Percentiles rank a stretch among this genome's conserved stretches.
These are phyloP conservation scores for Vitis hybrid DNA, from an alignment of 177 flowering plant species.

Conservation along the genomic window DNA sequence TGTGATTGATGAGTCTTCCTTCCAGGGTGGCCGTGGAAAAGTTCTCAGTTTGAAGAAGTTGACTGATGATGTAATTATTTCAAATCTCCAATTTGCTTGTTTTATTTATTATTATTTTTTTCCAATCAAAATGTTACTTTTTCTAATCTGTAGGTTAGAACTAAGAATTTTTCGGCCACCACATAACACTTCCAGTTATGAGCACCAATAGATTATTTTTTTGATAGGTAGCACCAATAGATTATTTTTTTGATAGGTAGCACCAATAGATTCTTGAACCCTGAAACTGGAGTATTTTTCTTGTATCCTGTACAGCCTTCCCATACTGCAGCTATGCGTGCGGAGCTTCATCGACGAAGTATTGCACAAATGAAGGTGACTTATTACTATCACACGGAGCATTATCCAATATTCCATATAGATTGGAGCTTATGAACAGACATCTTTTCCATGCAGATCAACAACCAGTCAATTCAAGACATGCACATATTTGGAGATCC, in stretches of 20 bases:
- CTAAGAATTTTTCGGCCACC: no score
- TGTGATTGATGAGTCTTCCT: constrained; percentile 55
- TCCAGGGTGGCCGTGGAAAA: constrained; percentile 47
- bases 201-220: not conserved
- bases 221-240: not conserved
- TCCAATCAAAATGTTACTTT: not conserved
- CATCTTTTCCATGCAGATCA: constrained; percentile 58
- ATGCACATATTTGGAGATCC: constrained; percentile 90
- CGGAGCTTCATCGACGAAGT: constrained; percentile 93
- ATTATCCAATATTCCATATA: not conserved
- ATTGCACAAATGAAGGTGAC: constrained; percentile 92
- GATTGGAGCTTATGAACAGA: constrained; percentile 1
- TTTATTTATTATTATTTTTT: not conserved
- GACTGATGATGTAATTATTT: constrained; percentile 59
- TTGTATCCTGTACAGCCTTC: constrained; percentile 56
- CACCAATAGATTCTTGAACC: not conserved
- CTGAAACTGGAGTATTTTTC: constrained; percentile 11
- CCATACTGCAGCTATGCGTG: constrained; percentile 71
- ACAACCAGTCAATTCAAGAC: constrained; percentile 84
- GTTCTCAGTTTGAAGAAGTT: constrained; percentile 51
- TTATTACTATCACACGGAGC: not conserved
- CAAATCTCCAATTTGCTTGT: not conserved
- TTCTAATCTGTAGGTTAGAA: not conserved
- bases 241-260: not conserved
- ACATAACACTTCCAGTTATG: no score